Evolutionary conservation across 352 stramenopile genomes (phyloP), one percentile per base, ranked within the genome.

Genomic region (Thalassiosira sp.): DNA sequence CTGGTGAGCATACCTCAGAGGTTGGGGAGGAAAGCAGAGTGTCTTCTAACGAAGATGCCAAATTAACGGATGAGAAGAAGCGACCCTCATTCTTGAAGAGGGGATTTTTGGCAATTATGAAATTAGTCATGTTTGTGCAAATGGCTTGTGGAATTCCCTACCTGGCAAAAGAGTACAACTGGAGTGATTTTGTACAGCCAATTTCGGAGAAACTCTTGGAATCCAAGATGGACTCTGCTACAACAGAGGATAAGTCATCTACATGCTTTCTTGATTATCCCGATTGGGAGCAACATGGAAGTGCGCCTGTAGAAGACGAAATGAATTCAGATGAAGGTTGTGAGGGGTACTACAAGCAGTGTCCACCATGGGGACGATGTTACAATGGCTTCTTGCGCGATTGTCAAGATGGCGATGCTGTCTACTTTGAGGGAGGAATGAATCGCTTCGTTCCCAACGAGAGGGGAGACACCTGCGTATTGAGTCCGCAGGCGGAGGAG

Each of bases 211-310:
- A 45, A 25, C 13, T 60, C 3, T 3, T 37, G 31, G 3, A 37
- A 37, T 35, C 22, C 52, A 35, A 5, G 13, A 60, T 28, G n/a
- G n/a, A 25, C 5, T 13, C 15, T 22, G 40, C n/a, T 24, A 22
- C 25, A 28, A 18, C 15, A 31, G 42, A 62, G 5, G 49, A 40
- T 15, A 13, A 18, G 37, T n/a, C 48, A 35, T 18, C 22, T 16
- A 27, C 40, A n/a, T 82, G 73, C 37, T 82, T 82, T 43, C 69
- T 82, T 5, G 65, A 82, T 51, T 25, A 76, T 72, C 73, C 65
- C 31, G 25, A 31, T 45, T 45, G 70, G 18, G 64, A 69, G n/a
- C 45, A 45, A 64, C 20, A 18, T 42, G 16, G 20, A 25, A 20
- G 56, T n/a, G n/a, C n/a, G n/a, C n/a, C n/a, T n/a, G n/a, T n/a